phyloP scores from a whole-genome alignment of 176 grass and related monocot genomes.

The Triticum turgidum region DNA sequence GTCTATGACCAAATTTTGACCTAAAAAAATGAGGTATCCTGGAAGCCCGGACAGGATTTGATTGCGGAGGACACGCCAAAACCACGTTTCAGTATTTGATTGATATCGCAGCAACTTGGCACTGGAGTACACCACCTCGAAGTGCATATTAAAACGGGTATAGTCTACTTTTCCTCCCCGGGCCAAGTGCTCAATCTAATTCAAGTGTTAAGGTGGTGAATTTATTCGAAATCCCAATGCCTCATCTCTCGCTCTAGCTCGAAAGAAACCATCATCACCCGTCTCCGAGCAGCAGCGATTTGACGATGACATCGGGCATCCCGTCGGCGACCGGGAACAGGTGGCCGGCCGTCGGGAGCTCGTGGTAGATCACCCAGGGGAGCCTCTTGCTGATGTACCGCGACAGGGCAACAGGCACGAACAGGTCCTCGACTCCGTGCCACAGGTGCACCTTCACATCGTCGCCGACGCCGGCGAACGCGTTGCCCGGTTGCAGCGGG shows the following conservation, averaged over 20 bases:
- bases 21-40: no score
- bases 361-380: background rate
- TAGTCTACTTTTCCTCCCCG: background rate
- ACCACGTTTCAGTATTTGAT: no score
- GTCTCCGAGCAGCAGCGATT: background rate
- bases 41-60: no score
- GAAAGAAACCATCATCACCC: background rate
- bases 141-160: background rate
- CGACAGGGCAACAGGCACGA: conserved; percentile 36
- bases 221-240: background rate
- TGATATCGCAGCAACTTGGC: no score
- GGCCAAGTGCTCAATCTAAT: background rate
- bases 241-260: background rate
- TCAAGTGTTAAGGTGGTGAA: background rate
- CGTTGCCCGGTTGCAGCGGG: conserved; percentile 51
- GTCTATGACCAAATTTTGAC: no score
- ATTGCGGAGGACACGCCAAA: no score
- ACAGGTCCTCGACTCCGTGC: conserved; percentile 58
- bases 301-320: background rate
- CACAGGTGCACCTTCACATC: conserved; percentile 62
- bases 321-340: conserved; percentile 28
- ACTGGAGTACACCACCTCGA: no score
- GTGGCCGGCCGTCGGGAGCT: conserved; percentile 15
- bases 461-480: conserved; percentile 33
- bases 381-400: conserved; percentile 50